Evolutionary conservation across 768 basidiomycete genomes (phyloP).

Genomic region (Hygrocybe punicea): DNA sequence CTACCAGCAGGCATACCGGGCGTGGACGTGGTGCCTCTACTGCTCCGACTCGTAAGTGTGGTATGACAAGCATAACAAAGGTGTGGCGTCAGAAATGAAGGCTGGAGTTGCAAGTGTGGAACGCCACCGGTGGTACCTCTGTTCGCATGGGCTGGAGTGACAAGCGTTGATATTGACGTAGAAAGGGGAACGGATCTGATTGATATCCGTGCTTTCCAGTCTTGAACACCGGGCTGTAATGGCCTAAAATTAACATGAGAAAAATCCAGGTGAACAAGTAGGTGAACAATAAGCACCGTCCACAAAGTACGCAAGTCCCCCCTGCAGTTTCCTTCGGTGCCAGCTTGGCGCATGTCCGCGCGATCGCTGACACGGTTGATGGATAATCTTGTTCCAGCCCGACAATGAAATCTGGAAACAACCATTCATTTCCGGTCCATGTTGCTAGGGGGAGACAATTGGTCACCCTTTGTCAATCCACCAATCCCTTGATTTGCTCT

Average conservation of each 20-base stretch:
- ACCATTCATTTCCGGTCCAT: not conserved
- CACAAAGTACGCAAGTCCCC: conserved; percentile 58
- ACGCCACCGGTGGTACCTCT: not conserved
- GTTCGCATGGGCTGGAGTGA: too few relatives aligned
- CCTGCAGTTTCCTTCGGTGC: conserved; percentile 56
- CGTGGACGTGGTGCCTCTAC: conserved; percentile 35
- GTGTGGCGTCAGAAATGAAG: conserved; percentile 34
- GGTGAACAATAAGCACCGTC: conserved; percentile 45
- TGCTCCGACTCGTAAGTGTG: conserved; percentile 55
- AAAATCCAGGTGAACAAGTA: not conserved
- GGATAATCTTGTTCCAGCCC: conserved; percentile 81
- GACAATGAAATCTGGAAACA: conserved; percentile 64
- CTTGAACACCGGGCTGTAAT: conserved; percentile 58
- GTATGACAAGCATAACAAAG: conserved; percentile 66
- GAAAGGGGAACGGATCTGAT: conserved; percentile 52
- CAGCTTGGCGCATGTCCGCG: conserved; percentile 75
- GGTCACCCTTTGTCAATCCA: conserved; percentile 66
- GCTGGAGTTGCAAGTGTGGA: not conserved
- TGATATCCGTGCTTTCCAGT: conserved; percentile 73
- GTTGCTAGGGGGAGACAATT: not conserved
- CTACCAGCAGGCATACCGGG: conserved; percentile 7
- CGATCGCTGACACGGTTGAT: conserved; percentile 81
- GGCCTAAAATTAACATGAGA: conserved; percentile 42
- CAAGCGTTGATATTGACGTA: conserved; percentile 19
- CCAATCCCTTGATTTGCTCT: conserved; percentile 58